Conservation (phyloP, 106 monocot species). For the Chionographis japonica region DNA sequence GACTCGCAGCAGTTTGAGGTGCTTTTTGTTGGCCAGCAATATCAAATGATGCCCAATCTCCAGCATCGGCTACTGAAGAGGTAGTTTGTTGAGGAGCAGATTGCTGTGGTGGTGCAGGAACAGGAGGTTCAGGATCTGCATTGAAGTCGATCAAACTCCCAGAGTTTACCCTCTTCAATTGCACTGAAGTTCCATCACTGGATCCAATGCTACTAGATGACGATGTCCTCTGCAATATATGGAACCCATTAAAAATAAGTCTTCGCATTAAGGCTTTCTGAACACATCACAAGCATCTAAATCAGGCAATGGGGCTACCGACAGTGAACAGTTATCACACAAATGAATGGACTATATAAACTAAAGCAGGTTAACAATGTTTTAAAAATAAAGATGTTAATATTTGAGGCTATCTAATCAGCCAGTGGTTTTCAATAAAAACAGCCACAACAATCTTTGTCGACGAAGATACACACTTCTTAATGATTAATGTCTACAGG, state of each 20-base stretch:
- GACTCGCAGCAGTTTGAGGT: conserved; percentile 30
- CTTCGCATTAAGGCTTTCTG: neutral
- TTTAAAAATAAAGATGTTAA: no score
- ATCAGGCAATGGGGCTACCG: no score
- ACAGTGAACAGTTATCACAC: no score
- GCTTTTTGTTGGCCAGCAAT: conserved; percentile 20
- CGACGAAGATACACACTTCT: no score
- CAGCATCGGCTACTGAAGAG: conserved; percentile 19
- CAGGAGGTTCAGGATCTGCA: conserved; percentile 54
- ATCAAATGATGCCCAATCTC: conserved; percentile 73
- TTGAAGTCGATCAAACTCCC: conserved; percentile 86
- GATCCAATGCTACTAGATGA: conserved; percentile 53
- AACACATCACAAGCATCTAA: no score
- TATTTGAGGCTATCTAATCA: no score
- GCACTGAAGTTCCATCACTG: conserved; percentile 33
- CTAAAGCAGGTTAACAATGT: no score
- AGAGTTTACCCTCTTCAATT: conserved; percentile 41
- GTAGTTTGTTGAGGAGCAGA: conserved; percentile 20
- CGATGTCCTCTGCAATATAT: conserved; percentile 45
- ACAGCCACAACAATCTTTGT: no score
- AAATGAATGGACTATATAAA: no score
- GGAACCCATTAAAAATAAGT: neutral
- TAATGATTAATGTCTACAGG: no score
- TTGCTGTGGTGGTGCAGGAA: conserved; percentile 19
- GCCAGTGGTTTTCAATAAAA: no score